Conservation (phyloP, 202 grass and related monocot species). For the Carex arenaria region DNA sequence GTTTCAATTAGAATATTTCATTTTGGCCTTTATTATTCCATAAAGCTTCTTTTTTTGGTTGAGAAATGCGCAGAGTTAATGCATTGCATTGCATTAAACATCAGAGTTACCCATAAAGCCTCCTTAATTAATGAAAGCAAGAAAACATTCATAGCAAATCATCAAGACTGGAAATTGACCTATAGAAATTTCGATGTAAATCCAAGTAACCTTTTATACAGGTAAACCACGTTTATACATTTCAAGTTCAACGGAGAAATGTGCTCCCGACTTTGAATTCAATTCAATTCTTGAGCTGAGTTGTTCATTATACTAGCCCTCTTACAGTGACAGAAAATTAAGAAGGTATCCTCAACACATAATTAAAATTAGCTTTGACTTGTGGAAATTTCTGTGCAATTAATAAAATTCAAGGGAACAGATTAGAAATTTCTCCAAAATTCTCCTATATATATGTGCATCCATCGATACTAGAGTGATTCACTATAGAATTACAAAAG, state of each 20-base stretch:
- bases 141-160: too few species aligned
- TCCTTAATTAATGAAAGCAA: background rate
- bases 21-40: too few species aligned
- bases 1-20: too few species aligned
- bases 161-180: background rate
- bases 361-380: background rate
- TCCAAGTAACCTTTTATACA: background rate
- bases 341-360: background rate
- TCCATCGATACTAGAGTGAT: too few species aligned
- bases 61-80: too few species aligned
- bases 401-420: background rate
- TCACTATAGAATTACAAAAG: too few species aligned
- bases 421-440: background rate
- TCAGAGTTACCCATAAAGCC: background rate
- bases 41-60: too few species aligned
- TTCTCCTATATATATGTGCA: slow-evolving; percentile 9
- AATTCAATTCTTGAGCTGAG: background rate
- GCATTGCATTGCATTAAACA: too few species aligned
- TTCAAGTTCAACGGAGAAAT: background rate
- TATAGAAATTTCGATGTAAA: background rate
- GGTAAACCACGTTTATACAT: background rate
- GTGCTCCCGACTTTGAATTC: background rate
- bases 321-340: background rate
- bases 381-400: background rate
- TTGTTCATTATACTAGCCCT: background rate